Conservation (phyloP, 306 rosid species). For the Castanospermum australe region DNA sequence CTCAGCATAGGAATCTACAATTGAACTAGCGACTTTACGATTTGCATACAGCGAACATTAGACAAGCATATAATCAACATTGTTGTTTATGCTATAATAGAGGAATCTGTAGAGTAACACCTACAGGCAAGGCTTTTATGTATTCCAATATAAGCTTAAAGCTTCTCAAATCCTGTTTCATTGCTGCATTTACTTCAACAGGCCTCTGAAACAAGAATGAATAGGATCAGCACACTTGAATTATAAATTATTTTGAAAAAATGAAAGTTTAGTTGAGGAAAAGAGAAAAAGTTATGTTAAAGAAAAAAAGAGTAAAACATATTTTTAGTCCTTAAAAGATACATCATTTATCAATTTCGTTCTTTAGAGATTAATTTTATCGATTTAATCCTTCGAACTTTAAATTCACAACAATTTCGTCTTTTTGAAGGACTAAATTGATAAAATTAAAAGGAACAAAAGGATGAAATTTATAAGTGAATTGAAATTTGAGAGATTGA, state of each 20-base stretch:
- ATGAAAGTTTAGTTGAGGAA: neutral
- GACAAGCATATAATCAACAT: constrained; percentile 10
- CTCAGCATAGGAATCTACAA: neutral
- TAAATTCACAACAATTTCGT: too few species aligned
- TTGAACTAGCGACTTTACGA: constrained; percentile 10
- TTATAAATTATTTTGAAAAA: neutral
- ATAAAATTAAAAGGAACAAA: too few species aligned
- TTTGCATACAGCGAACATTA: neutral
- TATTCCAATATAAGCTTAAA: constrained; percentile 88
- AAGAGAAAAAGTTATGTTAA: neutral
- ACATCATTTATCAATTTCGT: too few species aligned
- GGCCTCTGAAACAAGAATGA: constrained; percentile 64
- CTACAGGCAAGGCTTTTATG: constrained; percentile 94
- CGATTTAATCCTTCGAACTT: too few species aligned
- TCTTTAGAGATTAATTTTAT: too few species aligned
- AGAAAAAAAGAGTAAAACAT: too few species aligned
- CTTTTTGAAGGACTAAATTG: too few species aligned
- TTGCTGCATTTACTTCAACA: constrained; percentile 48
- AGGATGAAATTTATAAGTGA: too few species aligned
- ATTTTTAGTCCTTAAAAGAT: too few species aligned
- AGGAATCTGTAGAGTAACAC: constrained; percentile 29
- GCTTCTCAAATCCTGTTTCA: constrained; percentile 82
- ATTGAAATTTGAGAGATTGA: too few species aligned
- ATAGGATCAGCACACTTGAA: constrained; percentile 32
- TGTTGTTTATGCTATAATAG: neutral